A percentile compares a stretch with the other conserved stretches of the same genome.
Conservation (phyloP, 345 rosid species). For the Anacardium occidentale region DNA sequence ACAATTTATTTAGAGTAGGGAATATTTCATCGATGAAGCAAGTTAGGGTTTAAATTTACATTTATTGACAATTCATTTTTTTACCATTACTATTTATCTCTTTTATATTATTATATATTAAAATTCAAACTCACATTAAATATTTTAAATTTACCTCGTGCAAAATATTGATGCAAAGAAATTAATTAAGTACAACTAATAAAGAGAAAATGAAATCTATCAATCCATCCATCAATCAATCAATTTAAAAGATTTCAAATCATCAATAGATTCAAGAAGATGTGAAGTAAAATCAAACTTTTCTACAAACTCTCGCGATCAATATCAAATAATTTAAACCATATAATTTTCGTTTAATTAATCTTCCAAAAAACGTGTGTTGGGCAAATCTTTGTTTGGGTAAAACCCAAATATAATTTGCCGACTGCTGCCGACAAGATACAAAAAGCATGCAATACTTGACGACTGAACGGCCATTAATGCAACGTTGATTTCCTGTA, state of each 20-base stretch:
- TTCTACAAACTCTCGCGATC: background rate
- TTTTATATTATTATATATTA: too few relatives aligned
- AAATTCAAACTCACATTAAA: too few relatives aligned
- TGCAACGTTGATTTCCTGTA: background rate
- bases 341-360: background rate
- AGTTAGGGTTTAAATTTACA: too few relatives aligned
- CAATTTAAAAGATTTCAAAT: background rate
- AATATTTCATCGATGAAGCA: too few relatives aligned
- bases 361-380: background rate
- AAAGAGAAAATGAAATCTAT: background rate
- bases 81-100: too few relatives aligned
- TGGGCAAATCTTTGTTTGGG: background rate
- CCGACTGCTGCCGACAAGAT: constrained; percentile 2
- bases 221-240: constrained; percentile 3
- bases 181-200: too few relatives aligned
- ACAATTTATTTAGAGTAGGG: too few relatives aligned
- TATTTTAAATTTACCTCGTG: too few relatives aligned
- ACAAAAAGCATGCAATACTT: background rate
- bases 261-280: background rate
- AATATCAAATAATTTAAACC: constrained; percentile 3
- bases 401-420: background rate
- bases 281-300: background rate
- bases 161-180: too few relatives aligned
- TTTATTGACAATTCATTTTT: too few relatives aligned
- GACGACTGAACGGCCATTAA: background rate